Conservation (phyloP, 1,284 basidiomycete species). For the Puccinia brachypodii region DNA sequence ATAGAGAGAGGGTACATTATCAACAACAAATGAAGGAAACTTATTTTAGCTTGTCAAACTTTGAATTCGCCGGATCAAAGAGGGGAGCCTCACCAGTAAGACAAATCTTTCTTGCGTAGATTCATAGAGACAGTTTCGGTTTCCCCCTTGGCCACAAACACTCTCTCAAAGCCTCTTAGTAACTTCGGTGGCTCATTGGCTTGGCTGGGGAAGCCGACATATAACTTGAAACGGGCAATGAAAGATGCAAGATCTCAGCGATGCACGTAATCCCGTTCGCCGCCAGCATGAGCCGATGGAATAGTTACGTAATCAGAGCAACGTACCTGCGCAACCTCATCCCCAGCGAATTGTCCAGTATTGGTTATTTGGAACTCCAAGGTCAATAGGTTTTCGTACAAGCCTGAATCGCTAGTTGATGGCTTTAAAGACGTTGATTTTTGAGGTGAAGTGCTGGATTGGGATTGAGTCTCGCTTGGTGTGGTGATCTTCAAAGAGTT, state of each 20-base stretch:
- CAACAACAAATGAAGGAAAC: not conserved
- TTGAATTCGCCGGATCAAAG: not conserved
- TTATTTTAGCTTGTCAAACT: not conserved
- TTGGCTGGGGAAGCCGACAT: slow-evolving; percentile 30
- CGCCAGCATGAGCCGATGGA: not conserved
- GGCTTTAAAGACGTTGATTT: not conserved
- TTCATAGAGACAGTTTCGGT: slow-evolving; percentile 50
- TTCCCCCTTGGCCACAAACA: slow-evolving; percentile 50
- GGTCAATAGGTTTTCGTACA: not conserved
- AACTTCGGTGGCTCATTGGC: slow-evolving; percentile 50
- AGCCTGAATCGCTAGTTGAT: not conserved
- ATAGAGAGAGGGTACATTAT: not conserved
- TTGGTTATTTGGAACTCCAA: slow-evolving; percentile 34
- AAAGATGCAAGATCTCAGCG: not conserved
- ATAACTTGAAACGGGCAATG: not conserved
- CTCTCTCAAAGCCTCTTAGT: slow-evolving; percentile 53
- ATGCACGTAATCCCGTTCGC: not conserved
- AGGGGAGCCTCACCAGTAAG: slow-evolving; percentile 7
- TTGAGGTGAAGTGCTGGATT: not conserved
- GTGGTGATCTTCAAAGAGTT: slow-evolving; percentile 4
- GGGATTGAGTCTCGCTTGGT: not conserved
- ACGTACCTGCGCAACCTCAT: slow-evolving; percentile 41
- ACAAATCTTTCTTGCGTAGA: slow-evolving; percentile 29
- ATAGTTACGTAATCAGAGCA: not conserved
- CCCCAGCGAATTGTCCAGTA: slow-evolving; percentile 2